Conservation (phyloP, 2,329 filamentous ascomycete genomes). For the Phyllosticta capitalensis region DNA sequence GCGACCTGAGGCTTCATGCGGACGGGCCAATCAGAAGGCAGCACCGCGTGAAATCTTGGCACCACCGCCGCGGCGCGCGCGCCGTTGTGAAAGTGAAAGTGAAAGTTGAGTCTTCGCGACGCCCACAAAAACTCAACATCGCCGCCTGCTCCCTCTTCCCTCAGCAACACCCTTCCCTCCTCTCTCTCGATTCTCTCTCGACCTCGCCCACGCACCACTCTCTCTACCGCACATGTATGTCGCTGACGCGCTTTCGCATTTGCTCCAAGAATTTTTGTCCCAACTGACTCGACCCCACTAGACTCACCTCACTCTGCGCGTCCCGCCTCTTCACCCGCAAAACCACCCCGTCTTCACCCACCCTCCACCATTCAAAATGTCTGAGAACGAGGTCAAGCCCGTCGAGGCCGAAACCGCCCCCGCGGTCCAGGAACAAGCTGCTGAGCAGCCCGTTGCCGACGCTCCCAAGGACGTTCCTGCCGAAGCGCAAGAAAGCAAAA, state of each 20-base stretch:
- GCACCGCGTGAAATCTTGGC: slow-evolving; percentile 5
- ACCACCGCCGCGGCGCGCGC: not conserved
- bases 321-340: not conserved
- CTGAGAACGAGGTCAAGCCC: slow-evolving; percentile 13
- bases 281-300: slow-evolving; percentile 8
- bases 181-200: not conserved
- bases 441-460: not conserved
- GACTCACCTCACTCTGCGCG: not conserved
- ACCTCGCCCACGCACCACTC: not conserved
- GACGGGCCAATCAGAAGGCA: slow-evolving; percentile 4
- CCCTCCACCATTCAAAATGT: not conserved
- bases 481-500: not conserved
- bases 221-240: not conserved
- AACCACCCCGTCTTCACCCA: not conserved
- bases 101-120: not conserved
- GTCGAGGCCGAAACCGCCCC: slow-evolving; percentile 16
- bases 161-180: not conserved
- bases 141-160: not conserved
- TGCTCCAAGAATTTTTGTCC: slow-evolving; percentile 2
- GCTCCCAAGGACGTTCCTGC: not conserved
- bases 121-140: not conserved
- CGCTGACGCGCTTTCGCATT: not conserved
- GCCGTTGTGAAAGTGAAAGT: too few species aligned
- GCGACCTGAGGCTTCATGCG: not conserved
- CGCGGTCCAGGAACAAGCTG: slow-evolving; percentile 13